A percentile compares a stretch with the other conserved stretches of the same genome.
phyloP scores from a whole-genome alignment of 352 stramenopile species.

The Phytophthora cajani region DNA sequence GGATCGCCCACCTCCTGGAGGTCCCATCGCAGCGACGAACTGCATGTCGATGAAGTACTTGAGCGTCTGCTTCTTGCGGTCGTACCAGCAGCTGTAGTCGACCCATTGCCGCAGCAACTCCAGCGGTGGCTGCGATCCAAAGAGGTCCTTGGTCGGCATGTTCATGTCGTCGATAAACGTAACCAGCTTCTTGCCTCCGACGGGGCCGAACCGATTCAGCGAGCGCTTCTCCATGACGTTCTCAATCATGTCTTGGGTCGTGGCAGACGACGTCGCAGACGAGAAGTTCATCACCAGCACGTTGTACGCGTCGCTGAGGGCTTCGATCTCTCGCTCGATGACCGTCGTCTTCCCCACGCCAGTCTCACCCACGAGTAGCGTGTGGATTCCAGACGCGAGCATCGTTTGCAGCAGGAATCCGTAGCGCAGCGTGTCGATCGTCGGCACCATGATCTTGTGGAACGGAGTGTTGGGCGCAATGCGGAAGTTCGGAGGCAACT shows the following conservation, averaged over 20 bases:
- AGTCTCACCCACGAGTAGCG: conserved; percentile 90
- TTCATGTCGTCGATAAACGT: conserved; percentile 95
- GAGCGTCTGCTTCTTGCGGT: conserved; percentile 90
- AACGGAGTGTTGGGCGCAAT: conserved; percentile 78
- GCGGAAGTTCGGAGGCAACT: conserved; percentile 76
- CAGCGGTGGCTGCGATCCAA: conserved; percentile 91
- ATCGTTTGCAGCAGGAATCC: conserved; percentile 85
- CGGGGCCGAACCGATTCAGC: conserved; percentile 88
- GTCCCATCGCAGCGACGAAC: conserved; percentile 89
- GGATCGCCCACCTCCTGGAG: conserved; percentile 84
- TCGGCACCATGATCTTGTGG: conserved; percentile 90
- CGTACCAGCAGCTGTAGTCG: conserved; percentile 94
- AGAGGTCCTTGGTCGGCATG: conserved; percentile 92
- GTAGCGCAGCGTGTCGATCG: conserved; percentile 85
- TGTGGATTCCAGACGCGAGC: conserved; percentile 74
- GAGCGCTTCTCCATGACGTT: conserved; percentile 92
- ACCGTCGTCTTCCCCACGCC: conserved; percentile 92
- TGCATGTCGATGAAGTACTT: conserved; percentile 94
- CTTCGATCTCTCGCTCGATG: conserved; percentile 83
- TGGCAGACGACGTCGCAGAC: conserved; percentile 86
- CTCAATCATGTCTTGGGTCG: conserved; percentile 92
- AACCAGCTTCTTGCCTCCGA: conserved; percentile 88
- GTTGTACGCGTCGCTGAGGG: conserved; percentile 79
- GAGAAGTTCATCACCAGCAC: conserved; percentile 91
- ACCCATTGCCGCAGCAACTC: conserved; percentile 93